Evolutionary conservation across 2,329 filamentous ascomycete species (phyloP).

Genomic region (Cercospora beticola): DNA sequence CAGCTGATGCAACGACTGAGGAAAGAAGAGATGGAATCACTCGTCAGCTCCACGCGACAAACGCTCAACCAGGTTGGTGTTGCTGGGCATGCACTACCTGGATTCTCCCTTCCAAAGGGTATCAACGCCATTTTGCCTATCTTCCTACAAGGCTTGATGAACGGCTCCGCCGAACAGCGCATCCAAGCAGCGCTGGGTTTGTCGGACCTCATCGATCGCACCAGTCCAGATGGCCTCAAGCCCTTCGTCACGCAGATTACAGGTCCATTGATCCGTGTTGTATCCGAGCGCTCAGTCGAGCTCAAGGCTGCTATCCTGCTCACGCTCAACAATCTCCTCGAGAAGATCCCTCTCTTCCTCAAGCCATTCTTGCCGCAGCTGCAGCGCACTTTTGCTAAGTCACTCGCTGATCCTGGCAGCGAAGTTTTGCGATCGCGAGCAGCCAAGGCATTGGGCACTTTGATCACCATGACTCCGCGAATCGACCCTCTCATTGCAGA

Average conservation of each 20-base stretch:
- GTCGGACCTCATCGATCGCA: slow-evolving; percentile 92
- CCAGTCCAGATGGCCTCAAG: slow-evolving; percentile 81
- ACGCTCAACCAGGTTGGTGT: slow-evolving; percentile 86
- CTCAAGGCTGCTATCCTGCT: slow-evolving; percentile 93
- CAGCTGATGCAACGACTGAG: slow-evolving; percentile 84
- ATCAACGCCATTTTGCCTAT: slow-evolving; percentile 96
- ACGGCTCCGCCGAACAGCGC: slow-evolving; percentile 87
- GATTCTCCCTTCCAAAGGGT: slow-evolving; percentile 89
- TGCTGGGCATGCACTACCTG: slow-evolving; percentile 76
- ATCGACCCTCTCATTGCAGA: slow-evolving; percentile 93
- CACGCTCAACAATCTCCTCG: slow-evolving; percentile 89
- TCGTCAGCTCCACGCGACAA: slow-evolving; percentile 83
- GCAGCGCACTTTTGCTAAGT: slow-evolving; percentile 95
- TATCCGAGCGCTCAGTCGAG: slow-evolving; percentile 92
- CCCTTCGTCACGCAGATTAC: slow-evolving; percentile 98
- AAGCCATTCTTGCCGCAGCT: slow-evolving; percentile 97
- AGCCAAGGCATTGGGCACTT: slow-evolving; percentile 87
- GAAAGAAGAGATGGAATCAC: slow-evolving; percentile 97
- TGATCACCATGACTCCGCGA: slow-evolving; percentile 93
- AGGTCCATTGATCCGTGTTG: slow-evolving; percentile 93
- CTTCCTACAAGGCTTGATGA: slow-evolving; percentile 96
- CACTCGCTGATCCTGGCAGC: slow-evolving; percentile 87
- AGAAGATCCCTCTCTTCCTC: slow-evolving; percentile 92
- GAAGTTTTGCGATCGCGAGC: slow-evolving; percentile 83
- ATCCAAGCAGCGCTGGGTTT: slow-evolving; percentile 90